phyloP scores from a whole-genome alignment of 164 flowering plant genomes.

The Stephania japonica region DNA sequence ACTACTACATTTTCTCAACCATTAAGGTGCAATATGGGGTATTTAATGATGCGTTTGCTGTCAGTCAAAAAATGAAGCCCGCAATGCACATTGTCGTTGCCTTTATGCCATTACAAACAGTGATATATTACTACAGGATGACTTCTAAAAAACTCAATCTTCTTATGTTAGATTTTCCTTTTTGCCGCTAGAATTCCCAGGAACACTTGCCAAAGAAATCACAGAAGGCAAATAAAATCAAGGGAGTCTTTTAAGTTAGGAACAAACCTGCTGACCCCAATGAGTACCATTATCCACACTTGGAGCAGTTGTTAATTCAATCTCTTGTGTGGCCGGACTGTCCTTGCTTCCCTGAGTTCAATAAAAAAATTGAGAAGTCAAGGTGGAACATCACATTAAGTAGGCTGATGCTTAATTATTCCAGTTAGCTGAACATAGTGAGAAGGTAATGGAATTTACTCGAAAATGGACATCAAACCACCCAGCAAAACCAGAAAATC shows the following conservation, averaged over 20 bases:
- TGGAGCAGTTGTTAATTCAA: constrained; percentile 95
- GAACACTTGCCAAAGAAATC: not conserved
- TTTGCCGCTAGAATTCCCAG: not conserved
- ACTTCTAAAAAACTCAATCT: not conserved
- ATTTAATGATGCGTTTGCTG: too few relatives aligned
- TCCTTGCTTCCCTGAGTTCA: constrained; percentile 57
- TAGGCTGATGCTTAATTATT: not conserved
- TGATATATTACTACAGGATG: not conserved
- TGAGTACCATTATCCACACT: constrained; percentile 60
- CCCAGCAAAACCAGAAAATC: constrained; percentile 79
- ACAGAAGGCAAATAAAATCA: not conserved
- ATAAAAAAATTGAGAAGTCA: constrained; percentile 1
- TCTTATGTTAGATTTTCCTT: not conserved
- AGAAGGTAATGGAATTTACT: constrained; percentile 28
- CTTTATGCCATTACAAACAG: constrained; percentile 4
- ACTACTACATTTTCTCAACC: not conserved
- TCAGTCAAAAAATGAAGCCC: not conserved
- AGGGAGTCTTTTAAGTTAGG: not conserved
- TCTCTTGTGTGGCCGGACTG: constrained; percentile 57
- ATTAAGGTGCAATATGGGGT: not conserved
- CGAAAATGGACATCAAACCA: constrained; percentile 99
- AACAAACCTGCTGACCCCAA: constrained; percentile 95
- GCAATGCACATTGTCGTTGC: not conserved
- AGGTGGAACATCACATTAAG: not conserved
- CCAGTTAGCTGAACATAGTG: not conserved